A percentile compares a stretch with the other conserved stretches of the same genome.
Evolutionary conservation across 805 yeast genomes (phyloP).

Genomic region (Wickerhamiella vanderwaltii): DNA sequence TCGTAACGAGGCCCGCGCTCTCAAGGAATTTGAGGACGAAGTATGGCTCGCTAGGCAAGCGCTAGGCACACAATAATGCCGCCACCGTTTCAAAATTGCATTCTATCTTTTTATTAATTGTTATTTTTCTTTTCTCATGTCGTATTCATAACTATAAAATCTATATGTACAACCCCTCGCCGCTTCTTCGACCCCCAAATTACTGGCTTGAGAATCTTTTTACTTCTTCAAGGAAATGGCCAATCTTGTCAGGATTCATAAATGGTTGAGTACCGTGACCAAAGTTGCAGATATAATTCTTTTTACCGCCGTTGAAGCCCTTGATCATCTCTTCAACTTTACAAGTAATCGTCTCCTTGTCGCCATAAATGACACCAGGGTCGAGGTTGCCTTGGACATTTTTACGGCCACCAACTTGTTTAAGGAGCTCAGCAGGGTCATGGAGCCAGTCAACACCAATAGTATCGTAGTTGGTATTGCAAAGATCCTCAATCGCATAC

Average conservation of each 20-base stretch:
- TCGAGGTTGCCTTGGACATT: conserved; percentile 92
- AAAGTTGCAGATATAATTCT: conserved; percentile 81
- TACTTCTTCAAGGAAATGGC: conserved; percentile 75
- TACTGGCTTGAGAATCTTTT: conserved; percentile 39
- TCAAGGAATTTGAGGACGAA: conserved; percentile 63
- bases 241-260: conserved; percentile 85
- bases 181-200: no score
- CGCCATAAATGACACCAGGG: conserved; percentile 90
- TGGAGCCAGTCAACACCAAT: conserved; percentile 92
- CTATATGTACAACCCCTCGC: no score
- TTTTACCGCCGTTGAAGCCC: conserved; percentile 90
- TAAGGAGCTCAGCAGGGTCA: conserved; percentile 74
- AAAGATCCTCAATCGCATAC: conserved; percentile 83
- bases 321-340: conserved; percentile 80
- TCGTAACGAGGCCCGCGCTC: conserved; percentile 62
- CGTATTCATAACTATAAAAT: no score
- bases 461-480: conserved; percentile 67
- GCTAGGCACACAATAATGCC: no score
- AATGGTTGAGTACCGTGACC: conserved; percentile 99
- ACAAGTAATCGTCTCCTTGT: conserved; percentile 61
- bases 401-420: conserved; percentile 51
- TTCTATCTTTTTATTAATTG: no score
- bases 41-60: conserved; percentile 30
- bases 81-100: no score
- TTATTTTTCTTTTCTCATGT: no score